Evolutionary conservation across 2,329 filamentous ascomycete genomes (phyloP).

Genomic region (Aureobasidium subglaciale): DNA sequence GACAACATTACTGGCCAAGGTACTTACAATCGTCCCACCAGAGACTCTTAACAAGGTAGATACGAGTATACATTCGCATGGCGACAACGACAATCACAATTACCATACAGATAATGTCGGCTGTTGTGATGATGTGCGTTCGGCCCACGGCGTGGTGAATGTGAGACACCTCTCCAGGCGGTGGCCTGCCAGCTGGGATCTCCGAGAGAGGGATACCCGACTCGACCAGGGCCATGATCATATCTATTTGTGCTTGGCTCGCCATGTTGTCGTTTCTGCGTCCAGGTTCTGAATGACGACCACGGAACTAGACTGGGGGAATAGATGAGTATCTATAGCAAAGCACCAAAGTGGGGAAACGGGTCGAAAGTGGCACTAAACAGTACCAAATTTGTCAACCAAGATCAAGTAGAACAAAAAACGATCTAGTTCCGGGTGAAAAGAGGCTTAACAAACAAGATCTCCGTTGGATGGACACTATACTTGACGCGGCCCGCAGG

Average conservation of each 20-base stretch:
- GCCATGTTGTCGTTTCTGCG: neutral
- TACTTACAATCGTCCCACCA: constrained; percentile 15
- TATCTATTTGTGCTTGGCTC: neutral
- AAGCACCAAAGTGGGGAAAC: neutral
- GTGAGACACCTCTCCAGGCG: neutral
- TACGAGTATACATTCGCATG: constrained; percentile 5
- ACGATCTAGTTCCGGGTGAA: neutral
- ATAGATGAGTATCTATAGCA: neutral
- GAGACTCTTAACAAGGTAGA: neutral
- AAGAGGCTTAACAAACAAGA: neutral
- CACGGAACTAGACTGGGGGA: neutral
- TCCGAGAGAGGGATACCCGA: neutral
- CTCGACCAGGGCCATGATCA: neutral
- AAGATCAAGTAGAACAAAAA: neutral
- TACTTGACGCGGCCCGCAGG: too few species aligned
- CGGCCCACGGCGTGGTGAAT: neutral
- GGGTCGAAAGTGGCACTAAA: too few species aligned
- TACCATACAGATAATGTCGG: constrained; percentile 5
- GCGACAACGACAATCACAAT: neutral
- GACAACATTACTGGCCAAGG: neutral
- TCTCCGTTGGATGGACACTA: neutral
- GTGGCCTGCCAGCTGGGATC: neutral
- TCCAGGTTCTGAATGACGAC: neutral
- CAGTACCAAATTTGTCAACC: neutral
- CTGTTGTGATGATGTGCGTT: constrained; percentile 2